Percentiles rank a stretch among this genome's conserved stretches.
These are phyloP conservation scores for Saussurea involucrata DNA, from an alignment of 129 eudicot species.

Conservation along the genomic window DNA sequence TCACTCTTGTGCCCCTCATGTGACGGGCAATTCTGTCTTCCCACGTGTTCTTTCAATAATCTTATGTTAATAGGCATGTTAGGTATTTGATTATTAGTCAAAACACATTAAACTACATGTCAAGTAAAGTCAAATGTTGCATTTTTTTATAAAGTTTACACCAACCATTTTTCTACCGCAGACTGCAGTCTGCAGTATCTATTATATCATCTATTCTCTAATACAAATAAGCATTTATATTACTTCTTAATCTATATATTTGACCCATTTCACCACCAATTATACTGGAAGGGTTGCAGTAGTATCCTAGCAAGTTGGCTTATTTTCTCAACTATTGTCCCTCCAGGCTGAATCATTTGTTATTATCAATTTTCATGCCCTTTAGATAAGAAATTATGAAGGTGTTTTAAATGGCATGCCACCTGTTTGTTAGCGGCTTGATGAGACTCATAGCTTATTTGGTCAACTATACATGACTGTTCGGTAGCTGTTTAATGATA, in stretches of 20 bases:
- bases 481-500: too few species aligned
- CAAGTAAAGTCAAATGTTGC: conserved; percentile 4
- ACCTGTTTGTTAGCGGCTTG: neutral
- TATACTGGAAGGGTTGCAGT: neutral
- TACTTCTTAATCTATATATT: neutral
- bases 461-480: neutral
- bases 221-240: neutral
- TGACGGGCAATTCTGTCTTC: neutral
- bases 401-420: conserved; percentile 4
- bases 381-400: neutral
- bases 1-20: neutral
- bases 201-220: neutral
- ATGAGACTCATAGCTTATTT: neutral
- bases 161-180: conserved; percentile 4
- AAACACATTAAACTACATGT: neutral
- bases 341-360: neutral
- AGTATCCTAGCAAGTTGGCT: neutral
- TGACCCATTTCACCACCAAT: neutral
- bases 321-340: neutral
- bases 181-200: neutral
- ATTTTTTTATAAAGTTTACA: neutral
- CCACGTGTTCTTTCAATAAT: neutral
- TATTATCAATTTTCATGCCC: neutral
- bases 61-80: neutral
- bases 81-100: conserved; percentile 5